Conservation (phyloP, 139 green algal species). For the Nannochloris sp. region DNA sequence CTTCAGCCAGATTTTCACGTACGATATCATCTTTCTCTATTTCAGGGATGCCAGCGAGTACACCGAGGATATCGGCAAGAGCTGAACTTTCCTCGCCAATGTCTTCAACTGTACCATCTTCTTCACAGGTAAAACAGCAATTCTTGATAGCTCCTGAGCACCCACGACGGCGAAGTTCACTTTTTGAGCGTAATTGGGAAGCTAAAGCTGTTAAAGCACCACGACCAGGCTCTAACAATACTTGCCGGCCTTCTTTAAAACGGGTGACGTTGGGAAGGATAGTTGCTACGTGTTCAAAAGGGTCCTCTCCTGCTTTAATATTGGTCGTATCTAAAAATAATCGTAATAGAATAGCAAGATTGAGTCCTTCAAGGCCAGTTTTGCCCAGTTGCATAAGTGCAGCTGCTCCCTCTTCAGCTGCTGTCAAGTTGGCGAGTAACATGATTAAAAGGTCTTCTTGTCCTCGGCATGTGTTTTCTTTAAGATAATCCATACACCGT, state of each 20-base stretch:
- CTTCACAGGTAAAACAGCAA: conserved; percentile 43
- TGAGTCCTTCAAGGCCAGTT: conserved; percentile 41
- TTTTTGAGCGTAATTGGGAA: conserved; percentile 36
- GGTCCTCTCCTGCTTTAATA: conserved; percentile 23
- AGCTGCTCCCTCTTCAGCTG: conserved; percentile 40
- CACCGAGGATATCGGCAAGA: conserved; percentile 42
- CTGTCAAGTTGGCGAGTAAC: conserved; percentile 75
- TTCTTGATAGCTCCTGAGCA: conserved; percentile 47
- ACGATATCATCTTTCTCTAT: conserved; percentile 35
- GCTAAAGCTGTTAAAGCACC: conserved; percentile 48
- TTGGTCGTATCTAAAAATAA: conserved; percentile 34
- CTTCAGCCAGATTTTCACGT: conserved; percentile 50
- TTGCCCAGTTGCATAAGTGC: conserved; percentile 56
- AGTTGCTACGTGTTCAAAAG: conserved; percentile 56
- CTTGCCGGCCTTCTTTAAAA: conserved; percentile 29
- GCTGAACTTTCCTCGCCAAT: conserved; percentile 31
- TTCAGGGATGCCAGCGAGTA: conserved; percentile 29
- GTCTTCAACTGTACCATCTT: conserved; percentile 32
- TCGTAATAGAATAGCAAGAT: conserved; percentile 55
- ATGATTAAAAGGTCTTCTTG: conserved; percentile 56
- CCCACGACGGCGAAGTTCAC: conserved; percentile 37
- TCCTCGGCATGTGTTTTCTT: conserved; percentile 28
- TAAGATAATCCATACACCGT: conserved; percentile 53
- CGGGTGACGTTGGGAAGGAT: conserved; percentile 69
- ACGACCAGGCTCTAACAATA: conserved; percentile 65